phyloP scores from a whole-genome alignment of 73 alveolate genomes.

The Paramecium pentaurelia region DNA sequence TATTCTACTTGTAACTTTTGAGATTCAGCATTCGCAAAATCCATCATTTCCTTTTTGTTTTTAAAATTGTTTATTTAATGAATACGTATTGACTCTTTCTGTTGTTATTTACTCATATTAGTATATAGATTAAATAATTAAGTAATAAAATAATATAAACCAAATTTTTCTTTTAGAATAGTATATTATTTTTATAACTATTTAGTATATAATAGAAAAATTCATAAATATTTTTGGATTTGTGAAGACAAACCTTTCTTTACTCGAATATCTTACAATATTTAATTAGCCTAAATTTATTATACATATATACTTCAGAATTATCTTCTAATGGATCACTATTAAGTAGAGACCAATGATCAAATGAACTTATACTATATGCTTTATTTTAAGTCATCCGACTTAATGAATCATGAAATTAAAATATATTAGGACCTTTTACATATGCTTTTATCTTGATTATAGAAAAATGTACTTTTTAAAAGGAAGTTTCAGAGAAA shows the following conservation, averaged over 20 bases:
- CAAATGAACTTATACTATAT: conserved; percentile 97
- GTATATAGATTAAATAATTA: too few relatives aligned
- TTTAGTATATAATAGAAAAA: neutral
- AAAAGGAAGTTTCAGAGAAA: conserved; percentile 76
- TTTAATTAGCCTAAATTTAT: neutral
- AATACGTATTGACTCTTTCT: neutral
- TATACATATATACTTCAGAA: neutral
- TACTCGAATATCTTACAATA: neutral
- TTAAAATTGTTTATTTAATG: neutral
- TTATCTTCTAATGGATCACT: conserved; percentile 72
- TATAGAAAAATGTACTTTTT: conserved; percentile 17
- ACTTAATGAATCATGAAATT: conserved; percentile 94
- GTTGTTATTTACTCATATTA: neutral
- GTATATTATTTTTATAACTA: too few relatives aligned
- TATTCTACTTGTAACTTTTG: neutral
- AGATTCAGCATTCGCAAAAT: neutral
- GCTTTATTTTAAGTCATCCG: conserved; percentile 97
- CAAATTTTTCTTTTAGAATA: neutral
- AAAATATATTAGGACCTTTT: conserved; percentile 98
- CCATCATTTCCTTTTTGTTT: neutral
- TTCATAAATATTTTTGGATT: neutral
- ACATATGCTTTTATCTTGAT: conserved; percentile 83
- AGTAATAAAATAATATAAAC: neutral
- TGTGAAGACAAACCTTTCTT: neutral
- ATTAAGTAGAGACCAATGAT: conserved; percentile 90